A percentile compares a stretch with the other conserved stretches of the same genome.
Evolutionary conservation across 2,329 filamentous ascomycete species (phyloP).

Genomic region (Xylariales sp.): DNA sequence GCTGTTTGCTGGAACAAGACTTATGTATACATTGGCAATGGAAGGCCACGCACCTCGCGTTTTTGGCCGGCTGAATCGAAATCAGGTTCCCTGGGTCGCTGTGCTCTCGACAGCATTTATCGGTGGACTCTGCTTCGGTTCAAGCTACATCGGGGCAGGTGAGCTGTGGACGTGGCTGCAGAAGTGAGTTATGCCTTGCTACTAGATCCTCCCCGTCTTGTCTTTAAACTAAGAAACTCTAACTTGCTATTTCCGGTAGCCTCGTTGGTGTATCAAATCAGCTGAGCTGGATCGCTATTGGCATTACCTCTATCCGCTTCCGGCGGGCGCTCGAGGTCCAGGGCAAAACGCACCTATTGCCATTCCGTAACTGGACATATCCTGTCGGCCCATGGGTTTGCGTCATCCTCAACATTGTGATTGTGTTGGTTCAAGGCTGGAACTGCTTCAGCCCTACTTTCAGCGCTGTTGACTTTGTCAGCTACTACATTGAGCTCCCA

Average conservation of each 20-base stretch:
- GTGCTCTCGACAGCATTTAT: conserved; percentile 50
- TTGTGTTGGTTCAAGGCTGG: conserved; percentile 23
- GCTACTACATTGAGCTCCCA: conserved; percentile 20
- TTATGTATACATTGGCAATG: conserved; percentile 52
- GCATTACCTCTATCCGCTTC: conserved; percentile 21
- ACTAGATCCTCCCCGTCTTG: background rate
- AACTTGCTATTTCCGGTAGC: background rate
- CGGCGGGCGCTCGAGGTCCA: conserved; percentile 19
- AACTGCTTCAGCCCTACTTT: conserved; percentile 20
- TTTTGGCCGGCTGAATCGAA: conserved; percentile 45
- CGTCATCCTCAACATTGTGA: conserved; percentile 18
- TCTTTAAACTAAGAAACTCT: background rate
- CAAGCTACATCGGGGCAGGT: conserved; percentile 61
- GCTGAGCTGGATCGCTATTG: conserved; percentile 22
- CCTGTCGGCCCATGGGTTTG: conserved; percentile 19
- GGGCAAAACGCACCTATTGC: conserved; percentile 16
- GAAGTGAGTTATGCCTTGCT: conserved; percentile 32
- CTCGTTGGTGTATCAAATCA: conserved; percentile 1
- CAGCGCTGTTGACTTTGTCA: conserved; percentile 19
- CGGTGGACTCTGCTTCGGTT: conserved; percentile 58
- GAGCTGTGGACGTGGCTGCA: conserved; percentile 64
- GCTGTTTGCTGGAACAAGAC: conserved; percentile 50
- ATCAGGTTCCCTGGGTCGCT: conserved; percentile 47
- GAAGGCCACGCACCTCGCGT: conserved; percentile 52
- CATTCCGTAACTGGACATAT: conserved; percentile 16